A percentile compares a stretch with the other conserved stretches of the same genome.
phyloP scores from a whole-genome alignment of 805 yeast genomes.

The Isabelozyma heimii region DNA sequence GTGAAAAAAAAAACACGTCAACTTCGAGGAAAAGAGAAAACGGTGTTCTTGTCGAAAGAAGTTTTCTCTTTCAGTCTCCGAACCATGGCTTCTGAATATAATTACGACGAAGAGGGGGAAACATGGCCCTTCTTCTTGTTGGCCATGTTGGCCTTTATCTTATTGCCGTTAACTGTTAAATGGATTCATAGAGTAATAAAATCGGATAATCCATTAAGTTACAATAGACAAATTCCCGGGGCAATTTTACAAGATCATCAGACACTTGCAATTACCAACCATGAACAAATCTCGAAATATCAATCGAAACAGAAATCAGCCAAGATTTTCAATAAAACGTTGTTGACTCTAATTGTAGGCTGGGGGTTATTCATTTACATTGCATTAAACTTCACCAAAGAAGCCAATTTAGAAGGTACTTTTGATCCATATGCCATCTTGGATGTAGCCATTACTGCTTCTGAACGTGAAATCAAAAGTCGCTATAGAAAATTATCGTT shows the following conservation, averaged over 20 bases:
- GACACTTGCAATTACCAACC: slow-evolving; percentile 30
- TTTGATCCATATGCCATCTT: slow-evolving; percentile 93
- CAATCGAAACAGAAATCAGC: slow-evolving; percentile 25
- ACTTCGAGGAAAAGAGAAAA: not conserved
- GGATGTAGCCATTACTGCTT: slow-evolving; percentile 65
- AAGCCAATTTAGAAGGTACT: slow-evolving; percentile 44
- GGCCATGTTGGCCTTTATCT: slow-evolving; percentile 64
- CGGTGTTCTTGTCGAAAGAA: no score
- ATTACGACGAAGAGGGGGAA: slow-evolving; percentile 84
- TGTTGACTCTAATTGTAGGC: slow-evolving; percentile 43
- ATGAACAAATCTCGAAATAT: slow-evolving; percentile 19
- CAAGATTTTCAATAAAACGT: slow-evolving; percentile 36
- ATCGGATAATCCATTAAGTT: slow-evolving; percentile 14
- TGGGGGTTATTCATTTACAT: slow-evolving; percentile 55
- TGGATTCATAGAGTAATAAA: slow-evolving; percentile 20
- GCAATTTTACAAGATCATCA: slow-evolving; percentile 29
- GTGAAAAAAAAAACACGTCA: slow-evolving; percentile 3
- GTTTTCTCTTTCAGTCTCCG: not conserved
- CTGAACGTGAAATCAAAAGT: slow-evolving; percentile 74
- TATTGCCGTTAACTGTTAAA: slow-evolving; percentile 60
- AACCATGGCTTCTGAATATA: slow-evolving; percentile 50
- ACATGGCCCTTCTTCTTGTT: slow-evolving; percentile 91
- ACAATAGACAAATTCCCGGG: slow-evolving; percentile 26
- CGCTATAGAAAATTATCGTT: slow-evolving; percentile 84
- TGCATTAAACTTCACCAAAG: slow-evolving; percentile 37